These are phyloP conservation scores for Sporothrix mexicana DNA, from an alignment of 2,329 filamentous ascomycete genomes.

Conservation along the genomic window DNA sequence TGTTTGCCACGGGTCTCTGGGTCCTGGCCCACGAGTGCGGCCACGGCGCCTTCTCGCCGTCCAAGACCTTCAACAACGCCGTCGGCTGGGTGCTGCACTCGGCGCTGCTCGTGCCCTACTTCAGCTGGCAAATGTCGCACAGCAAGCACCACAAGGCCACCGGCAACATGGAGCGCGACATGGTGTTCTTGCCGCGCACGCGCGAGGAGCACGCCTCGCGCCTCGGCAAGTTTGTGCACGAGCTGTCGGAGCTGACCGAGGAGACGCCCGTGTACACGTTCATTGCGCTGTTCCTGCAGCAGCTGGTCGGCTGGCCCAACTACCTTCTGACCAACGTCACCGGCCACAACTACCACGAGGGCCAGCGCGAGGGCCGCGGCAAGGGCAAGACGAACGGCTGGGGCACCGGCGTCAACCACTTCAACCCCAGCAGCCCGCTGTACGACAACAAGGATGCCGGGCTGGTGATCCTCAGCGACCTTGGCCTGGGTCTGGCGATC, in stretches of 20 bases:
- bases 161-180: slow-evolving; percentile 94
- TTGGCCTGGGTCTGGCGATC: slow-evolving; percentile 72
- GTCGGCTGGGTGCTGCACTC: slow-evolving; percentile 94
- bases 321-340: slow-evolving; percentile 93
- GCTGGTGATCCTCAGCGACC: slow-evolving; percentile 82
- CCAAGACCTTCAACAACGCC: slow-evolving; percentile 85
- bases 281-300: slow-evolving; percentile 76
- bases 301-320: slow-evolving; percentile 90
- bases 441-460: slow-evolving; percentile 92
- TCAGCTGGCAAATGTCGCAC: slow-evolving; percentile 99
- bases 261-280: slow-evolving; percentile 89
- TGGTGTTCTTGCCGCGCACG: slow-evolving; percentile 97
- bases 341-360: slow-evolving; percentile 92
- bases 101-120: slow-evolving; percentile 85
- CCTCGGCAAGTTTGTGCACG: slow-evolving; percentile 75
- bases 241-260: slow-evolving; percentile 87
- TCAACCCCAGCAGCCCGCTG: slow-evolving; percentile 83
- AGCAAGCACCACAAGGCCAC: slow-evolving; percentile 99
- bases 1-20: slow-evolving; percentile 94
- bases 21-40: slow-evolving; percentile 97
- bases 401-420: slow-evolving; percentile 89
- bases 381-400: slow-evolving; percentile 88
- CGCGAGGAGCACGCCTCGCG: slow-evolving; percentile 79
- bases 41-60: slow-evolving; percentile 95
- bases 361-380: slow-evolving; percentile 90